A percentile compares a stretch with the other conserved stretches of the same genome.
These are phyloP conservation scores for Aspergillus homomorphus DNA, from an alignment of 495 filamentous ascomycete genomes.

Conservation along the genomic window DNA sequence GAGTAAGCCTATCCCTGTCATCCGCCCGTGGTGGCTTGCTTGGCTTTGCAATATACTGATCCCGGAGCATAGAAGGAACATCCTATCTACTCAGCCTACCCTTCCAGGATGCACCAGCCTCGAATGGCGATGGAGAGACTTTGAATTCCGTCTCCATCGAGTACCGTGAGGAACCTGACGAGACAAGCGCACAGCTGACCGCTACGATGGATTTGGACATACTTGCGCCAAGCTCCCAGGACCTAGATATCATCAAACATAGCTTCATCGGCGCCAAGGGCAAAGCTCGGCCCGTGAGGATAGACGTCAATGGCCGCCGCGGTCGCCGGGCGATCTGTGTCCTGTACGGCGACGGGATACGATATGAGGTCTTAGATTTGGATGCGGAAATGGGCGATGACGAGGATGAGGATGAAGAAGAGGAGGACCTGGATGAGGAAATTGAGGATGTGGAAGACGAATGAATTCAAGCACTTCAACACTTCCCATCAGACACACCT, in stretches of 20 bases:
- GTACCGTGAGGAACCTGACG: slow-evolving; percentile 19
- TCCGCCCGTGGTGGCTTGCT: slow-evolving; percentile 10
- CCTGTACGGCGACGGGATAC: slow-evolving; percentile 51
- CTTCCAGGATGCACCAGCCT: slow-evolving; percentile 24
- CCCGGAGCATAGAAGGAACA: slow-evolving; percentile 19
- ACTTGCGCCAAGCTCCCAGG: slow-evolving; percentile 11
- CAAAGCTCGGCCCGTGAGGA: slow-evolving; percentile 40
- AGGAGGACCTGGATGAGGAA: slow-evolving; percentile 21
- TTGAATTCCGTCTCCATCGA: slow-evolving; percentile 8
- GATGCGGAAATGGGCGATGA: slow-evolving; percentile 42
- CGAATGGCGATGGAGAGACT: not conserved
- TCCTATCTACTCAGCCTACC: slow-evolving; percentile 41
- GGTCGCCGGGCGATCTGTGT: slow-evolving; percentile 54
- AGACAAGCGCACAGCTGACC: slow-evolving; percentile 18
- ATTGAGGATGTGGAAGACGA: slow-evolving; percentile 18
- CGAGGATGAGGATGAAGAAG: slow-evolving; percentile 29
- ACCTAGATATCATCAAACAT: slow-evolving; percentile 29
- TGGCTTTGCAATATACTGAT: slow-evolving; percentile 13
- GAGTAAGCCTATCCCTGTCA: slow-evolving; percentile 31
- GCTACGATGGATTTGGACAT: slow-evolving; percentile 25
- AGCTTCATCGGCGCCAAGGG: slow-evolving; percentile 33
- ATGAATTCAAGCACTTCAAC: too few relatives aligned
- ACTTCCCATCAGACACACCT: too few relatives aligned
- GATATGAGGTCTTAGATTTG: slow-evolving; percentile 57
- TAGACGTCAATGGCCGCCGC: slow-evolving; percentile 55